Percentiles rank a stretch among this genome's conserved stretches.
Evolutionary conservation across 108 stramenopile species (phyloP).

Genomic region (Cyclotella distinguenda): DNA sequence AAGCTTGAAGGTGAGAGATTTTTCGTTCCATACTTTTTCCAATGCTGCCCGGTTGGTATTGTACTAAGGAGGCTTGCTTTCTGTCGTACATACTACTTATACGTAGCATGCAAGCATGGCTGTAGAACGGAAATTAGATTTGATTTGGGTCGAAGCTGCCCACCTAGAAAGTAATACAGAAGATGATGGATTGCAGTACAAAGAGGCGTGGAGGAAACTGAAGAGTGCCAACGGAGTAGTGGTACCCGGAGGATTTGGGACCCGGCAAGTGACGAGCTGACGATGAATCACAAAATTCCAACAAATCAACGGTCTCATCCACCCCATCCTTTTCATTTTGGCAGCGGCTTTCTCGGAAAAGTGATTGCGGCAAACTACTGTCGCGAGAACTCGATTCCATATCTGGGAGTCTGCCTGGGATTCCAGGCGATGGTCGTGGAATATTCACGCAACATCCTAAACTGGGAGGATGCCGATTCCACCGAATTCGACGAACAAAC

Average conservation of each 20-base stretch:
- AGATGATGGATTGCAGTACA: constrained; percentile 48
- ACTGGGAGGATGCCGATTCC: constrained; percentile 86
- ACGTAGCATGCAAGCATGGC: constrained; percentile 88
- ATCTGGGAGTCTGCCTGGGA: constrained; percentile 95
- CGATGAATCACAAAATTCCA: background rate
- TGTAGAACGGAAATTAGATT: constrained; percentile 76
- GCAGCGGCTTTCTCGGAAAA: constrained; percentile 83
- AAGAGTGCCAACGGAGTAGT: constrained; percentile 67
- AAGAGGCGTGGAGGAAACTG: constrained; percentile 67
- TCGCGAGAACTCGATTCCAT: constrained; percentile 82
- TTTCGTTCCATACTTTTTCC: background rate
- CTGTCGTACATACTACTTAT: background rate
- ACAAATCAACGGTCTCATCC: background rate
- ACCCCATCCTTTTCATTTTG: background rate
- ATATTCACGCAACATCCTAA: constrained; percentile 90
- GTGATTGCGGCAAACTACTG: constrained; percentile 90
- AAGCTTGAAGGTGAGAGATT: constrained; percentile 72
- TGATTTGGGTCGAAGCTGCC: constrained; percentile 96
- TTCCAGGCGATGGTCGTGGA: constrained; percentile 98
- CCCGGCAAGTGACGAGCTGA: constrained; percentile 68
- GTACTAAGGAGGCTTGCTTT: background rate
- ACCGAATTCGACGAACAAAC: constrained; percentile 91
- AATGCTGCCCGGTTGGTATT: too few species aligned
- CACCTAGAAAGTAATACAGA: constrained; percentile 73
- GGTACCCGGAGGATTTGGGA: constrained; percentile 93